Evolutionary conservation across 768 basidiomycete genomes (phyloP), one percentile per base, ranked within the genome.

Genomic region (Agaricus blazei): DNA sequence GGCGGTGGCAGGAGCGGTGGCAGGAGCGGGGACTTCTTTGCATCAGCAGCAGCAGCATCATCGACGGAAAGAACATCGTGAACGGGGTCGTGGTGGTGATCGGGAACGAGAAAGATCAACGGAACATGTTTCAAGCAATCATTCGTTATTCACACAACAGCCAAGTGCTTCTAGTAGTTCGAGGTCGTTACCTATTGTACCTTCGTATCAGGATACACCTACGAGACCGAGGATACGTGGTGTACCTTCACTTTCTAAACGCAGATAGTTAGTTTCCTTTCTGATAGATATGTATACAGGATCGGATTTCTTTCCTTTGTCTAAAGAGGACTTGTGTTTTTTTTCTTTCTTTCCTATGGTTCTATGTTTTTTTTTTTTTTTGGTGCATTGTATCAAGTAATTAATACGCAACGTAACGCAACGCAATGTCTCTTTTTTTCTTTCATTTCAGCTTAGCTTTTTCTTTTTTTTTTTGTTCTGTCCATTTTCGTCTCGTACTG

Each of bases 211-310:
- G 36, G 83, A 85, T 62, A 84, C 83, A 1, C 84, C 85, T 37
- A 85, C 85, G 24, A 73, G 83, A 53, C 82, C 84, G 19, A 77
- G 84, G 54, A 70, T 75, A 66, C 77, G 80, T 60, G 34, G 34
- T 34, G 70, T 69, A 41, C 66, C 49, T 3, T 9, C 38, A 23
- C 49, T 27, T 26, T 26, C 49, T n/a, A 31, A 37, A 27, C 49
- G 49, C 36, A 50, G 38, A 40, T 37, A 38, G 15, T 50, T 11
- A 9, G 40, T 11, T 41, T n/a, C 4, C n/a, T 12, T 41, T 41
- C n/a, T 15, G 15, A 15, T 11, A 37, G 36, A 37, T 37, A 14
- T 37, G 36, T 37, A 37, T 37, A 37, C 36, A 37, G 36, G 36
- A 37, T 37, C 36, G 7, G 36, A 37, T 37, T 37, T 37, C 14